A percentile compares a stretch with the other conserved stretches of the same genome.
These are phyloP conservation scores for Ganoderma boninense DNA, from an alignment of 1,284 basidiomycete genomes.

Conservation along the genomic window DNA sequence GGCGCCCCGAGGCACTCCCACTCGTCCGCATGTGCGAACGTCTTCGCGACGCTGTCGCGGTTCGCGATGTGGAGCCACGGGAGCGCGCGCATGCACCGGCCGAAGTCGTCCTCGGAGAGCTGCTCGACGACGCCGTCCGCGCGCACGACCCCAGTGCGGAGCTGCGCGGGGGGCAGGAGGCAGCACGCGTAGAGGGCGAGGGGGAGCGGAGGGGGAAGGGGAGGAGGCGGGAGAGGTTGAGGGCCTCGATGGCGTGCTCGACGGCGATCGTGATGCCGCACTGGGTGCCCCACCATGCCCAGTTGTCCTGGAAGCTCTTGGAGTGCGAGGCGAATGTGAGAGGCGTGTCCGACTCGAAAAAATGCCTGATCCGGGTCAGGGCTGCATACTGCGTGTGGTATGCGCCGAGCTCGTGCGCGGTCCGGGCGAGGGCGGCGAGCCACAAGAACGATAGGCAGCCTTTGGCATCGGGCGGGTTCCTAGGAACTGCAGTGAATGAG, in stretches of 20 bases:
- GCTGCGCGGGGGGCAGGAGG: neutral
- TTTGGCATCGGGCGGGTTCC: neutral
- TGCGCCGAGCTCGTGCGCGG: slow-evolving; percentile 15
- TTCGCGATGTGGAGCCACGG: neutral
- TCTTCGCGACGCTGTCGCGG: neutral
- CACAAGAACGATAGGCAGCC: neutral
- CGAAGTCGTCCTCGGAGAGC: slow-evolving; percentile 3
- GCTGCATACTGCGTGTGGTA: neutral
- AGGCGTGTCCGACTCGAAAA: neutral
- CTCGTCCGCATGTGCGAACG: neutral
- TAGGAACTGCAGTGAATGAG: neutral
- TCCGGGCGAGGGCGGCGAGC: slow-evolving; percentile 10
- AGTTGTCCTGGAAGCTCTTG: neutral
- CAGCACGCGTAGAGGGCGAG: slow-evolving; percentile 15
- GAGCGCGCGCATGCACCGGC: neutral
- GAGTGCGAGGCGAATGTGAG: neutral
- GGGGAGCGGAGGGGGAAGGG: neutral
- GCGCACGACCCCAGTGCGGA: slow-evolving; percentile 5
- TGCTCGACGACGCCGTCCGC: slow-evolving; percentile 4
- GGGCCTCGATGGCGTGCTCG: slow-evolving; percentile 11
- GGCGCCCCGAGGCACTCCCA: neutral
- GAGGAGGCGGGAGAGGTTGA: slow-evolving; percentile 4
- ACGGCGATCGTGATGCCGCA: neutral
- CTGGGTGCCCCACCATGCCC: neutral
- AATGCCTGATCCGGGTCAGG: neutral